Base-by-base conservation (phyloP, 805 yeast species). In the Wickerhamomyces tratensis region DNA sequence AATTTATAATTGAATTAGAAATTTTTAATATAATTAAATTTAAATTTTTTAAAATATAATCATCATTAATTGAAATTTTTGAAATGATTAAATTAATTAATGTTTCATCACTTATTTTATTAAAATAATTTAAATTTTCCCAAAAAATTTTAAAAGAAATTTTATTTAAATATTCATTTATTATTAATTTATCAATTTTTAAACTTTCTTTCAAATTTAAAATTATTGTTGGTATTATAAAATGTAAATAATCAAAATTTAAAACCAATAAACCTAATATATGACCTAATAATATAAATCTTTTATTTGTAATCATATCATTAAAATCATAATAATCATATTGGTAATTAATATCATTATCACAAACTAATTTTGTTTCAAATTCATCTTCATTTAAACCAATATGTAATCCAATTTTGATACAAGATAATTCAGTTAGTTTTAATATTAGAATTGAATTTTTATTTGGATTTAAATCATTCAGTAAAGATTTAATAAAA, bases 381-480 rank as follows among this genome's bases (percentile, higher is more conserved):
- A 8, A 33, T 12, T 31, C 34, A 2, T 26, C 35, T 8, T 43
- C 43, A 26, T 44, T 36, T 9, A 46, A 27, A 6, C 47, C 49
- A 26, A 42, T 37, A 29, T 37, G 31, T 1, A 46, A 35, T 3
- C 49, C 49, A 10, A 46, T 40, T 29, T 46, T 45, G 4, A 46
- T 12, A 1, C 47, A 45, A 31, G 40, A 44, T 9, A 39, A 39
- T 25, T 44, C 44, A 10, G 44, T 10, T 7, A 46, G 33, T 26
- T 35, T 42, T 13, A 43, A 35, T 10, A 36, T 14, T 20, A 7
- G 6, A 9, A 7, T 27, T 7, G 9, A 7, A 9, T 27, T 27
- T 7, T 9, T 27, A 9, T 27, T 27, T 7, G 30, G n/a, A n/a
- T n/a, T n/a, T n/a, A n/a, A n/a, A n/a, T n/a, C n/a, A n/a, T n/a